phyloP scores from a whole-genome alignment of 2,329 filamentous ascomycete species.

The Fusarium tjaetaba region DNA sequence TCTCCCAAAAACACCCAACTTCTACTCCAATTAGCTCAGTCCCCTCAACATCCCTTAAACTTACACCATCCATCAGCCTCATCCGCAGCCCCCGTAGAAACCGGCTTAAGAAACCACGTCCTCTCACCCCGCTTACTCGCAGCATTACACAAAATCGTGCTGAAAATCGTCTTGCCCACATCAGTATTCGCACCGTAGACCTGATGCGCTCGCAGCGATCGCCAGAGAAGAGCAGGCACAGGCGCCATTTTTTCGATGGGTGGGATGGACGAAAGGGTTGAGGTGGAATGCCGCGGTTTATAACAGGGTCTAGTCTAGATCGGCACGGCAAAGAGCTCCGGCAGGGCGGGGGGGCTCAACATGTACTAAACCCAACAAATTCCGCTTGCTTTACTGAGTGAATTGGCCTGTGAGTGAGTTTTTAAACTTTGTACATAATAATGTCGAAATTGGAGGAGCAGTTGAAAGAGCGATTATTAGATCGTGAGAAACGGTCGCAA shows the following conservation, averaged over 20 bases:
- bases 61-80: constrained; percentile 77
- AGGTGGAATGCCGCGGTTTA: constrained; percentile 13
- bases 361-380: constrained; percentile 25
- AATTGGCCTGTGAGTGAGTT: background rate
- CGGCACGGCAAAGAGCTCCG: background rate
- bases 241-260: constrained; percentile 53
- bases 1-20: background rate
- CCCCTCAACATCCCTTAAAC: rapidly evolving
- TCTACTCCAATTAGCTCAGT: constrained; percentile 21
- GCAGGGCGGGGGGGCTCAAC: constrained; percentile 14
- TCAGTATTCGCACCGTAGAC: constrained; percentile 86
- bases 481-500: constrained; percentile 47
- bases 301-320: background rate
- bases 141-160: constrained; percentile 75
- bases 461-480: constrained; percentile 42
- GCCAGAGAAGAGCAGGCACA: constrained; percentile 71
- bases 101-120: constrained; percentile 79
- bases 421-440: background rate
- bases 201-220: constrained; percentile 74
- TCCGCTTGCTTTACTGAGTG: background rate
- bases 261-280: background rate
- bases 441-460: constrained; percentile 42
- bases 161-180: constrained; percentile 85
- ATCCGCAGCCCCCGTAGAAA: constrained; percentile 76
- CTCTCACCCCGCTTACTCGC: constrained; percentile 59